Percentiles rank a stretch among this genome's conserved stretches.
Evolutionary conservation across 331 rosid genomes (phyloP).

Genomic region (Quercus phellos): DNA sequence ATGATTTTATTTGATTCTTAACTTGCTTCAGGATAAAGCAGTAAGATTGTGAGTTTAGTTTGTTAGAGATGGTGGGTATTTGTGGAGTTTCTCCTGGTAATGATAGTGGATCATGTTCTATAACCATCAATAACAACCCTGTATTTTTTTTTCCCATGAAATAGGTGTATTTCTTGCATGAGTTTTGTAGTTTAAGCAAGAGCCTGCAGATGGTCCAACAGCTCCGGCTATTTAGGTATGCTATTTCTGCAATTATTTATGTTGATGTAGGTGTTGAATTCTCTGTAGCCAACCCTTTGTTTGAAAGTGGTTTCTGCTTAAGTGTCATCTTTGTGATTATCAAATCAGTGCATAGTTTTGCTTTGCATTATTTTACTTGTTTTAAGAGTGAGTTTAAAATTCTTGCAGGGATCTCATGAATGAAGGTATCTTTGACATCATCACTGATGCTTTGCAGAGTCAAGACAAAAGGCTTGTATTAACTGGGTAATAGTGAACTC

Average conservation of each 20-base stretch:
- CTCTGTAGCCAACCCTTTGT: constrained; percentile 9
- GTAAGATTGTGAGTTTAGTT: not conserved
- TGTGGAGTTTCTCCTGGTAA: not conserved
- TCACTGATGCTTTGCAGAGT: constrained; percentile 70
- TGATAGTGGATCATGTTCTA: not conserved
- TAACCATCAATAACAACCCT: not conserved
- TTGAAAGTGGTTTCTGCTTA: constrained; percentile 1
- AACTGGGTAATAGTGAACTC: constrained; percentile 67
- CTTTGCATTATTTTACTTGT: constrained; percentile 13
- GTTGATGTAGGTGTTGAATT: not conserved
- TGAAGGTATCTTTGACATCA: constrained; percentile 87
- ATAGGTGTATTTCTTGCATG: constrained; percentile 83
- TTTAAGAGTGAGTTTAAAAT: constrained; percentile 20
- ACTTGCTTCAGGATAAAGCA: not conserved
- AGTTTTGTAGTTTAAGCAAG: constrained; percentile 88
- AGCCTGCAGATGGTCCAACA: constrained; percentile 96
- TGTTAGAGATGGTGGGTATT: not conserved
- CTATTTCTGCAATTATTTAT: not conserved
- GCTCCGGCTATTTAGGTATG: constrained; percentile 80
- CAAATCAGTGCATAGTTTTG: not conserved
- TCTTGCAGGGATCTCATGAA: constrained; percentile 80
- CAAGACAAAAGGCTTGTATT: constrained; percentile 77
- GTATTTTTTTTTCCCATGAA: not conserved
- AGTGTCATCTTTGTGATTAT: constrained; percentile 13
- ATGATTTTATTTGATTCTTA: not conserved